Percentiles rank a stretch among this genome's conserved stretches.
Evolutionary conservation across 2,329 filamentous ascomycete species (phyloP).

Genomic region (Aaosphaeria arxii): DNA sequence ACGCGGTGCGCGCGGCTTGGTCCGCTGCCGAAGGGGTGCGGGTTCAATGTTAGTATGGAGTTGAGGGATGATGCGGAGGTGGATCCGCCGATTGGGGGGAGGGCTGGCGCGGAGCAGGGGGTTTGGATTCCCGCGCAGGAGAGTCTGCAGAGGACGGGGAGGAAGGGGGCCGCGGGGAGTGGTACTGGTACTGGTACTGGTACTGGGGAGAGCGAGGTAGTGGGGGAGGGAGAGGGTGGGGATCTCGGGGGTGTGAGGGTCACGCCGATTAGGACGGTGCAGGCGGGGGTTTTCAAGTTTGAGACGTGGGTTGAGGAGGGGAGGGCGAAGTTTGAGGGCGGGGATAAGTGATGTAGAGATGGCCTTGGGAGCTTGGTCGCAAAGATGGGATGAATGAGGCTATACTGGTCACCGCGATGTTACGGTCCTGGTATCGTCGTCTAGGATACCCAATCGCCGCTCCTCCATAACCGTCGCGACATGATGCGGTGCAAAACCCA

Average conservation of each 20-base stretch:
- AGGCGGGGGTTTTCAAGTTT: conserved; percentile 63
- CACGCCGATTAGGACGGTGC: conserved; percentile 60
- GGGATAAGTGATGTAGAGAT: background rate
- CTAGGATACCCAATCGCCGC: too few relatives aligned
- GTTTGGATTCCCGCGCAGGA: conserved; percentile 61
- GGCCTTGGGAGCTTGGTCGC: too few relatives aligned
- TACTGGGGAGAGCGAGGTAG: conserved; percentile 4
- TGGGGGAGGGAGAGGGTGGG: conserved; percentile 13
- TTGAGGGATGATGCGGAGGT: conserved; percentile 58
- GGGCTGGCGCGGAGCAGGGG: conserved; percentile 43
- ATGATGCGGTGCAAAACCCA: too few relatives aligned
- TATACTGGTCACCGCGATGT: too few relatives aligned
- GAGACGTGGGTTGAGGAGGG: conserved; percentile 71
- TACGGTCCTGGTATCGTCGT: too few relatives aligned
- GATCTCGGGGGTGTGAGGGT: conserved; percentile 54
- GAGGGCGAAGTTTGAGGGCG: conserved; percentile 46
- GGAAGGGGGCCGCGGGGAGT: conserved; percentile 12
- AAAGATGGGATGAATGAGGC: too few relatives aligned
- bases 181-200: conserved; percentile 9
- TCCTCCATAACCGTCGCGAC: too few relatives aligned
- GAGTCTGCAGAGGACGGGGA: conserved; percentile 36
- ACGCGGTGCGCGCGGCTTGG: conserved; percentile 58
- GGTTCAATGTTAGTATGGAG: conserved; percentile 75
- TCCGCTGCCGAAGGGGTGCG: conserved; percentile 62
- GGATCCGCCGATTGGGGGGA: conserved; percentile 39